A percentile compares a stretch with the other conserved stretches of the same genome.
Conservation (phyloP, 495 filamentous ascomycete species). For the Immersiella caudata region DNA sequence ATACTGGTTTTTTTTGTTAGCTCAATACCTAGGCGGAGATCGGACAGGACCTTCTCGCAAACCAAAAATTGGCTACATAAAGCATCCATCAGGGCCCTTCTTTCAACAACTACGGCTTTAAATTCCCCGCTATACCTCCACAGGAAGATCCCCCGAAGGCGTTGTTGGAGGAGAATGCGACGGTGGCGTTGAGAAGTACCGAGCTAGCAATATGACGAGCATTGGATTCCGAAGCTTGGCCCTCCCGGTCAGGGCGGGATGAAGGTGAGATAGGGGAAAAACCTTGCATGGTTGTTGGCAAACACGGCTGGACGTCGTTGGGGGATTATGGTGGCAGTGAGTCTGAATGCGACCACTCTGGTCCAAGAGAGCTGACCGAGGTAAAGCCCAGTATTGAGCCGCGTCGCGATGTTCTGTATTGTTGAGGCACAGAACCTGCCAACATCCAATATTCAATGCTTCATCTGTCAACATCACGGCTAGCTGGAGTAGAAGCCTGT, state of each 20-base stretch:
- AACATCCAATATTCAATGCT: not conserved
- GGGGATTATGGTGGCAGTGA: not conserved
- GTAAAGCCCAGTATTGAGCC: not conserved
- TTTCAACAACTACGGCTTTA: too few relatives aligned
- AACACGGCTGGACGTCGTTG: not conserved
- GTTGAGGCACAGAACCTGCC: not conserved
- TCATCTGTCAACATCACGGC: not conserved
- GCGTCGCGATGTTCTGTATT: not conserved
- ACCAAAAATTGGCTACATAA: too few relatives aligned
- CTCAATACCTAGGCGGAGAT: too few relatives aligned
- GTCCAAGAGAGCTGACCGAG: not conserved
- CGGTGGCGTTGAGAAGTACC: too few relatives aligned
- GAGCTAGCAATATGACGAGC: too few relatives aligned
- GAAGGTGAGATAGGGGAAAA: not conserved
- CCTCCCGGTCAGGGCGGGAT: not conserved
- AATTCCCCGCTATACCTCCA: too few relatives aligned
- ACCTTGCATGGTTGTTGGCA: not conserved
- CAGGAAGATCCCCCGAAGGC: too few relatives aligned
- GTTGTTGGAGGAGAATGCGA: too few relatives aligned
- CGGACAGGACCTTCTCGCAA: too few relatives aligned
- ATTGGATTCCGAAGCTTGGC: not conserved
- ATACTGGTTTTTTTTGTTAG: too few relatives aligned
- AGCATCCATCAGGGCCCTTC: too few relatives aligned
- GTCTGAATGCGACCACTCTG: not conserved
- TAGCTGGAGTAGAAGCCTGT: not conserved